A percentile compares a stretch with the other conserved stretches of the same genome.
phyloP scores from a whole-genome alignment of 441 rosid genomes.

The Gossypium davidsonii region DNA sequence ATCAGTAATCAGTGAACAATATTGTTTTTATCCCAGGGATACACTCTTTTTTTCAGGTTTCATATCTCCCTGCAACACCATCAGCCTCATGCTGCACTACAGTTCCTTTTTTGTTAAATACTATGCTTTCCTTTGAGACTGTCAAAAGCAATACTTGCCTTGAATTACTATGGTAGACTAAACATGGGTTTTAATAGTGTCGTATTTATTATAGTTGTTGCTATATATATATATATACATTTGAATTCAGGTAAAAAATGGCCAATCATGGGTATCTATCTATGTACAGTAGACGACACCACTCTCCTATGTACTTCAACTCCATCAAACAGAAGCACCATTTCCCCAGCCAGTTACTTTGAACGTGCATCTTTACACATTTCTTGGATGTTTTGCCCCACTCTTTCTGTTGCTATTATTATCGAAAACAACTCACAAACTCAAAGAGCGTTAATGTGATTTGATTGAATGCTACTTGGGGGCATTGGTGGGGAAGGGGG shows the following conservation, averaged over 20 bases:
- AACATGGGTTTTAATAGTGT: not conserved
- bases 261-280: conserved; percentile 31
- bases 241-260: not conserved
- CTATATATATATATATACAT: not conserved
- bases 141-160: not conserved
- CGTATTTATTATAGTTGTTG: not conserved
- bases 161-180: not conserved
- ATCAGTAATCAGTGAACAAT: not conserved
- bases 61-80: not conserved
- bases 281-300: conserved; percentile 23
- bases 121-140: not conserved
- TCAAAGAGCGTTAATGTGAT: not conserved
- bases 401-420: not conserved
- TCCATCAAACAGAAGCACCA: conserved; percentile 26
- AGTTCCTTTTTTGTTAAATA: not conserved
- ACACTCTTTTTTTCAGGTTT: not conserved
- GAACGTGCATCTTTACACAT: conserved; percentile 15
- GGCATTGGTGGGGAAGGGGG: conserved; percentile 4
- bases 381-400: conserved; percentile 14
- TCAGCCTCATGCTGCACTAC: not conserved
- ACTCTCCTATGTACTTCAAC: conserved; percentile 27
- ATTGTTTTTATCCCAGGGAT: not conserved
- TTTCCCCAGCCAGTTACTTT: conserved; percentile 23
- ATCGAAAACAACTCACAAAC: conserved; percentile 10
- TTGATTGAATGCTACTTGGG: not conserved